Percentiles rank a stretch among this genome's conserved stretches.
Conservation (phyloP, 2,329 filamentous ascomycete species). For the Graphium sp. region DNA sequence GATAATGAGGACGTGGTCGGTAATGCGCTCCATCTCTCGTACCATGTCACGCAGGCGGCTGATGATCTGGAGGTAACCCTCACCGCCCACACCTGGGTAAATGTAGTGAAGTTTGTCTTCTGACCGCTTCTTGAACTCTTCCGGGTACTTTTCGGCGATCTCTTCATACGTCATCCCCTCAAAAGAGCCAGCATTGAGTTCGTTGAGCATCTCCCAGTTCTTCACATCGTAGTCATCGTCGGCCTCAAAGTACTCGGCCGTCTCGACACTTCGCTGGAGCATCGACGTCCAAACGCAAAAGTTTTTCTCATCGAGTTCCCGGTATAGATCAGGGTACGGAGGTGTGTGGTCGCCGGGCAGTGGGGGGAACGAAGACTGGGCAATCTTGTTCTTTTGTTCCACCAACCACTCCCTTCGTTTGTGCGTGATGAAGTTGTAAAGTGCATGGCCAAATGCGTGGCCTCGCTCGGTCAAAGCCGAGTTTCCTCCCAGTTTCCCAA, state of each 20-base stretch:
- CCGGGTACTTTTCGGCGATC: slow-evolving; percentile 60
- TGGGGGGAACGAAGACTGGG: slow-evolving; percentile 72
- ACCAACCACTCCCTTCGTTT: slow-evolving; percentile 71
- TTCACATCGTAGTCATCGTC: slow-evolving; percentile 95
- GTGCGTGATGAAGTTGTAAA: slow-evolving; percentile 69
- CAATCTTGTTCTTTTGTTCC: slow-evolving; percentile 63
- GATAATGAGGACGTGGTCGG: slow-evolving; percentile 83
- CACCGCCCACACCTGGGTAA: slow-evolving; percentile 87
- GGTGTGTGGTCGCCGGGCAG: slow-evolving; percentile 82
- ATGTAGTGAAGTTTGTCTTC: slow-evolving; percentile 89
- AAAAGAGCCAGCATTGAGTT: slow-evolving; percentile 83
- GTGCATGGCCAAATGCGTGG: slow-evolving; percentile 57
- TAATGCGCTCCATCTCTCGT: slow-evolving; percentile 91
- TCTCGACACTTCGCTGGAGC: slow-evolving; percentile 79
- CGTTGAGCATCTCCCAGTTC: slow-evolving; percentile 95
- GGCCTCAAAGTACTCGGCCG: slow-evolving; percentile 70
- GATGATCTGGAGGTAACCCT: slow-evolving; percentile 94
- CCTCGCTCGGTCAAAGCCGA: slow-evolving; percentile 71
- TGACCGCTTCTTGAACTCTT: slow-evolving; percentile 67
- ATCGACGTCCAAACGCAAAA: slow-evolving; percentile 99
- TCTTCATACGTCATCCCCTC: slow-evolving; percentile 92
- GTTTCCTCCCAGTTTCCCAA: slow-evolving; percentile 82
- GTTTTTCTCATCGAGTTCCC: slow-evolving; percentile 60
- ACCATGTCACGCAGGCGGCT: slow-evolving; percentile 91
- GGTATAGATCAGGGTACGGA: slow-evolving; percentile 73